A percentile compares a stretch with the other conserved stretches of the same genome.
phyloP scores from a whole-genome alignment of 768 basidiomycete species.

The Kockovaella imperatae region DNA sequence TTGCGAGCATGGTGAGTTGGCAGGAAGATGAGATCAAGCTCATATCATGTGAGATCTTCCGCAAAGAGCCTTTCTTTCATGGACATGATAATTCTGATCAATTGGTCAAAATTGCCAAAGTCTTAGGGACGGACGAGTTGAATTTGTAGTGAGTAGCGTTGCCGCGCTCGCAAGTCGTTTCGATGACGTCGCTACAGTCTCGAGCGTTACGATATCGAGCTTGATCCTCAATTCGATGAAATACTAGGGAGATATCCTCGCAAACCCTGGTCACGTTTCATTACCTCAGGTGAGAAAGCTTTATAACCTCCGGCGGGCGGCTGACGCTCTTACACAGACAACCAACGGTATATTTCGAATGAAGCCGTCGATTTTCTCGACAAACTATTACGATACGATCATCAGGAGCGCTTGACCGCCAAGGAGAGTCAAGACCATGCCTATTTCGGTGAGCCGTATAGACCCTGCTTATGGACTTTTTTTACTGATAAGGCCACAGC shows the following conservation, averaged over 20 bases:
- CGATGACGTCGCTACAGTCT: slow-evolving; percentile 25
- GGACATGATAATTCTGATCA: slow-evolving; percentile 99
- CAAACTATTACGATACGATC: slow-evolving; percentile 90
- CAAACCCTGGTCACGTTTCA: slow-evolving; percentile 92
- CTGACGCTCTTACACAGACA: slow-evolving; percentile 44
- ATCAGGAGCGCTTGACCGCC: slow-evolving; percentile 91
- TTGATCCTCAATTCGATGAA: slow-evolving; percentile 94
- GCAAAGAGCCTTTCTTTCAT: slow-evolving; percentile 98
- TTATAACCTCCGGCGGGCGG: neutral
- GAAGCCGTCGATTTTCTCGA: slow-evolving; percentile 95
- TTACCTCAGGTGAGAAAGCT: slow-evolving; percentile 55
- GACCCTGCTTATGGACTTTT: too few species aligned
- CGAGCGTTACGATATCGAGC: slow-evolving; percentile 71
- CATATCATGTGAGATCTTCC: slow-evolving; percentile 68
- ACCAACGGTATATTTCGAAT: slow-evolving; percentile 91
- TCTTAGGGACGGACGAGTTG: slow-evolving; percentile 90
- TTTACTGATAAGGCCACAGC: slow-evolving; percentile 10
- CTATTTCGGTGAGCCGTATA: slow-evolving; percentile 65
- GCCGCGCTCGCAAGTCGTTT: neutral
- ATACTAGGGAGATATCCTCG: slow-evolving; percentile 87
- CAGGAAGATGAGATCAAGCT: neutral
- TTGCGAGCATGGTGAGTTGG: slow-evolving; percentile 81
- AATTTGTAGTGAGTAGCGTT: slow-evolving; percentile 58
- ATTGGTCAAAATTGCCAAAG: slow-evolving; percentile 94
- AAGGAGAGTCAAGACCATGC: slow-evolving; percentile 82